Base-by-base conservation (phyloP, 2,329 filamentous ascomycete genomes). In the Capronia americana region DNA sequence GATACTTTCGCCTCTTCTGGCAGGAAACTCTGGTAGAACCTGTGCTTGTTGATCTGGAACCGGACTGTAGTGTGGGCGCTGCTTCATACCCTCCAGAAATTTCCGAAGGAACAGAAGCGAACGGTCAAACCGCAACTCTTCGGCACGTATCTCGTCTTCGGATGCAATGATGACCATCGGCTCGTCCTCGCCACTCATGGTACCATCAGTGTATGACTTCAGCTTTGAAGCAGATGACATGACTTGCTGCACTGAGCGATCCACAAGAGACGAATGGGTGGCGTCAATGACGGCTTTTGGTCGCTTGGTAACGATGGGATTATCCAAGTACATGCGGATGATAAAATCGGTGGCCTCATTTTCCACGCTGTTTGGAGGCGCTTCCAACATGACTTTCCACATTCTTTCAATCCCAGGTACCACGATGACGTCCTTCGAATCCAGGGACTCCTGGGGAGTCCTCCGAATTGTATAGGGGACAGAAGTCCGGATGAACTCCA, bases 381-480 rank as follows among this genome's bases (percentile, higher is more conserved):
- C 88, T 17, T 86, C 88, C 61, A 96, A 80, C 38, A 94, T 87
- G 72, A 97, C 87, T 26, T 88, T 87, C 93, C 93, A 97, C n/a
- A 97, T 81, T 64, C 93, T 85, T 71, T 95, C 90, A 69, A 82
- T 81, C 6, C 83, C 82, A 3, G 82, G 80, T 57, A 82, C 77
- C n/a, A 74, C 71, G n/a, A 82, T 75, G 30, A 81, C 75, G 55
- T 81, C 77, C 57, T 78, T 79, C 8, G 67, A 69, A 17, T 77
- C 75, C 14, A 73, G 51, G 86, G 82, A 28, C 71, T 17, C 28
- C 34, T 64, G 38, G 5, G 50, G 46, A 34, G 64, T 54, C 23
- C 61, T 56, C 38, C 62, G 64, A 58, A 68, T 64, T n/a, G 66
- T 67, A 41, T 69, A 66, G 5, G 30, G 26, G 12, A 71, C 64